These are phyloP conservation scores for Aspergillus brunneoviolaceus DNA, from an alignment of 2,329 filamentous ascomycete genomes.

Conservation along the genomic window DNA sequence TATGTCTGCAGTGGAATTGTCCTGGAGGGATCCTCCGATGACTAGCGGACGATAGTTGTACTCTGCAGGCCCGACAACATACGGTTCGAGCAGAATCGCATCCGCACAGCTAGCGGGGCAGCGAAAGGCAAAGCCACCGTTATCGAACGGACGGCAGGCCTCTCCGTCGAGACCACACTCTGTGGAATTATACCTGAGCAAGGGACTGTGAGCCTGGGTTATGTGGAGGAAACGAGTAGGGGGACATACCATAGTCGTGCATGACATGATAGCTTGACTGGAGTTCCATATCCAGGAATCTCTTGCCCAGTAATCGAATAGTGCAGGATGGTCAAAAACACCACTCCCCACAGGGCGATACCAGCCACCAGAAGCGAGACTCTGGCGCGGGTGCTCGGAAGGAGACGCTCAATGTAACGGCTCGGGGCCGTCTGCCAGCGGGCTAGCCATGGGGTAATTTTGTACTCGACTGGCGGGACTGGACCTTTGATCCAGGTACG, in stretches of 20 bases:
- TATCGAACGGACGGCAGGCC: constrained; percentile 57
- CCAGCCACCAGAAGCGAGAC: constrained; percentile 26
- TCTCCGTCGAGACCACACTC: constrained; percentile 59
- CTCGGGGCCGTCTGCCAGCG: constrained; percentile 35
- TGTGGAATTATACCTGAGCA: constrained; percentile 34
- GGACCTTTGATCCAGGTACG: constrained; percentile 32
- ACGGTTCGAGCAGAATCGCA: constrained; percentile 53
- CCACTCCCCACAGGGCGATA: constrained; percentile 32
- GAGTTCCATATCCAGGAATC: constrained; percentile 35
- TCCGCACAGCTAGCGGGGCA: constrained; percentile 59
- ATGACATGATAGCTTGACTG: constrained; percentile 37
- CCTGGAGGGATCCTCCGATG: constrained; percentile 52
- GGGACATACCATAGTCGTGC: constrained; percentile 41
- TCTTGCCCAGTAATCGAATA: constrained; percentile 31
- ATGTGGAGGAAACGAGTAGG: too few species aligned
- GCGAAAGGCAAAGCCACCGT: constrained; percentile 55
- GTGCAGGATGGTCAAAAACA: constrained; percentile 35
- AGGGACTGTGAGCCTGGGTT: constrained; percentile 2
- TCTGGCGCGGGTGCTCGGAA: constrained; percentile 26
- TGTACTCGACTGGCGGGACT: constrained; percentile 32
- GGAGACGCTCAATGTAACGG: constrained; percentile 31
- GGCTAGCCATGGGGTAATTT: constrained; percentile 35
- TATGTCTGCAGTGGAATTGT: constrained; percentile 15
- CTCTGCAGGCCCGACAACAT: constrained; percentile 56
- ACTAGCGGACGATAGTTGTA: constrained; percentile 57